Percentiles rank a stretch among this genome's conserved stretches.
These are phyloP conservation scores for Exserohilum turcica DNA, from an alignment of 2,329 filamentous ascomycete species.

Conservation along the genomic window DNA sequence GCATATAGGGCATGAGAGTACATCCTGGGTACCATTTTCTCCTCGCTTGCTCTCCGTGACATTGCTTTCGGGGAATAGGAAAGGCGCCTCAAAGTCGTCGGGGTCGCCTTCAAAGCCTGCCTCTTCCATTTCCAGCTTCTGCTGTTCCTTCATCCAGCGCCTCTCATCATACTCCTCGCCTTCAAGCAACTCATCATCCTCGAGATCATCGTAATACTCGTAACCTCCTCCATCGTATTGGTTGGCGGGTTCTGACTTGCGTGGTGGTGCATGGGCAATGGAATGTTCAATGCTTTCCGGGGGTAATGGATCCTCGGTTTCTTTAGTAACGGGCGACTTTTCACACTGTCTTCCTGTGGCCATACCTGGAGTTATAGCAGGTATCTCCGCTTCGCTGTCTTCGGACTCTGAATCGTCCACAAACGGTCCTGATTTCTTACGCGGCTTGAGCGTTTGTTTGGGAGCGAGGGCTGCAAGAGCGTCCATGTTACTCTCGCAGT, in stretches of 20 bases:
- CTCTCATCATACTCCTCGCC: slow-evolving; percentile 58
- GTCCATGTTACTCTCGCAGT: slow-evolving; percentile 14
- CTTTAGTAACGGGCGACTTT: slow-evolving; percentile 27
- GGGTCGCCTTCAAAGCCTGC: slow-evolving; percentile 43
- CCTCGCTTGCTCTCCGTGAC: slow-evolving; percentile 11
- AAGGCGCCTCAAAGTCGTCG: slow-evolving; percentile 60
- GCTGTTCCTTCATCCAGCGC: slow-evolving; percentile 76
- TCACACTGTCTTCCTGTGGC: slow-evolving; percentile 17
- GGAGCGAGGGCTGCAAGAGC: slow-evolving; percentile 8
- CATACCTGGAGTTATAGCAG: slow-evolving; percentile 30
- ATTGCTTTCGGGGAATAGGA: slow-evolving; percentile 38
- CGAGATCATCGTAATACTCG: slow-evolving; percentile 61
- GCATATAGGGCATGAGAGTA: slow-evolving; percentile 75
- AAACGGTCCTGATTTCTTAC: slow-evolving; percentile 64
- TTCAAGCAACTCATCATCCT: slow-evolving; percentile 64
- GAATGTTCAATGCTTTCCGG: slow-evolving; percentile 14
- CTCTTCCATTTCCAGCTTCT: slow-evolving; percentile 58
- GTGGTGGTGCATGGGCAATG: slow-evolving; percentile 19
- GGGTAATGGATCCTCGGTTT: slow-evolving; percentile 19
- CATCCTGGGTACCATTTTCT: slow-evolving; percentile 23
- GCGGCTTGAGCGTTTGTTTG: slow-evolving; percentile 22
- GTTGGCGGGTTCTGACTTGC: slow-evolving; percentile 58
- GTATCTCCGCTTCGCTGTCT: slow-evolving; percentile 39
- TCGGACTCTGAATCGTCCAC: slow-evolving; percentile 72
- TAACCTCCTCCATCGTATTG: slow-evolving; percentile 54